Evolutionary conservation across 176 grass and related monocot species (phyloP), one percentile per base, ranked within the genome.

Genomic region (Phyllostachys edulis): DNA sequence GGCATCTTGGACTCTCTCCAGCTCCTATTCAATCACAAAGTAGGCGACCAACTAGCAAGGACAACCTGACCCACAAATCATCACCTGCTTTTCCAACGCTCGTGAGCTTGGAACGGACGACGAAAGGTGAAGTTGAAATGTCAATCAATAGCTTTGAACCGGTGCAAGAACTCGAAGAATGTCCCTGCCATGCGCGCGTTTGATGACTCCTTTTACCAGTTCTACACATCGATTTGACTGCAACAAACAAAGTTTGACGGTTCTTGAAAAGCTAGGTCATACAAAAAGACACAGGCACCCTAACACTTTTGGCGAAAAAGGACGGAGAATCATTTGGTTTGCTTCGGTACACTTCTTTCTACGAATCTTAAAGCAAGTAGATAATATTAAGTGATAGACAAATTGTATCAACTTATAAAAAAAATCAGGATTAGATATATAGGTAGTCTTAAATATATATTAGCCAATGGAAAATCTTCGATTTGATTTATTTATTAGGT

Each of bases 181-280:
- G 50, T 45, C 5, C 32, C 75, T 10, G 14, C 55, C 76, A 27
- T 63, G 24, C 41, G 37, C 42, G 6, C 32, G 0, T 27, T 34
- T 46, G 24, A 23, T 50, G 50, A 9, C 51, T 11, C 29, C 8
- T 23, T 73, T 72, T 37, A 71, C 46, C 55, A 52, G 7, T 64
- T 56, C 21, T 20, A 75, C 21, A 1, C 26, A 39, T 4, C 21
- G 13, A 24, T 81, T 71, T 71, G 78, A 76, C 67, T 13, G 36
- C 46, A 51, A 7, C 66, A 61, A 61, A 61, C 56, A 62, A 70
- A 45, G 63, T n/a, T n/a, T 18, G 27, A 46, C 49, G 7, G 4
- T 77, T 87, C 50, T 87, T 71, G 66, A 86, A 9, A 74, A 51
- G 0, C 10, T 32, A 15, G 4, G 21, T 32, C 79, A 82, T 71